phyloP scores from a whole-genome alignment of 202 grass and related monocot genomes.

The Carex arenaria region DNA sequence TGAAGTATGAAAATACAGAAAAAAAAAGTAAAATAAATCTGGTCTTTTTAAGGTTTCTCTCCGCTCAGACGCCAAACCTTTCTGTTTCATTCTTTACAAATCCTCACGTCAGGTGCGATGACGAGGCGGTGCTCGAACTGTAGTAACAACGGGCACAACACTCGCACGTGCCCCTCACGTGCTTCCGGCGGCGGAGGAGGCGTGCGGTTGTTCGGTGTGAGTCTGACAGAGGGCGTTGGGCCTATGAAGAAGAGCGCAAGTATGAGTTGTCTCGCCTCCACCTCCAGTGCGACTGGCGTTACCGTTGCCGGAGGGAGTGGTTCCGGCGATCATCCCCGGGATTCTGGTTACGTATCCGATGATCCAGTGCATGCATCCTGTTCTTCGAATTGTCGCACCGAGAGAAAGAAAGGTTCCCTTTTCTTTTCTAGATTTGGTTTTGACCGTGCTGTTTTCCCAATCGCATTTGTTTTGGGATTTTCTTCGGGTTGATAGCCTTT shows the following conservation, averaged over 20 bases:
- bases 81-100: neutral
- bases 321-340: slow-evolving; percentile 12
- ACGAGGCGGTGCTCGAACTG: slow-evolving; percentile 91
- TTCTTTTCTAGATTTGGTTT: slow-evolving; percentile 3
- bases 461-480: neutral
- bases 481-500: neutral
- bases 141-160: slow-evolving; percentile 95
- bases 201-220: slow-evolving; percentile 74
- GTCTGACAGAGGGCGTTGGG: slow-evolving; percentile 45
- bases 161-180: slow-evolving; percentile 72
- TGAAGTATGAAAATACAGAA: neutral
- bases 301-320: slow-evolving; percentile 22
- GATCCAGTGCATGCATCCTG: slow-evolving; percentile 66
- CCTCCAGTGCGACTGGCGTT: slow-evolving; percentile 25
- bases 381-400: slow-evolving; percentile 65
- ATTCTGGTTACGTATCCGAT: slow-evolving; percentile 62
- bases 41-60: slow-evolving; percentile 6
- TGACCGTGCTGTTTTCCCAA: neutral
- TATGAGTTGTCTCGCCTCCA: slow-evolving; percentile 86
- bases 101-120: slow-evolving; percentile 25
- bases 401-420: slow-evolving; percentile 70
- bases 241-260: slow-evolving; percentile 96
- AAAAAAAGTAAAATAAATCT: neutral
- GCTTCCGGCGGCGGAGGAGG: slow-evolving; percentile 10
- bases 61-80: neutral